Conservation (phyloP, 2,329 filamentous ascomycete genomes). For the Fusarium redolens region DNA sequence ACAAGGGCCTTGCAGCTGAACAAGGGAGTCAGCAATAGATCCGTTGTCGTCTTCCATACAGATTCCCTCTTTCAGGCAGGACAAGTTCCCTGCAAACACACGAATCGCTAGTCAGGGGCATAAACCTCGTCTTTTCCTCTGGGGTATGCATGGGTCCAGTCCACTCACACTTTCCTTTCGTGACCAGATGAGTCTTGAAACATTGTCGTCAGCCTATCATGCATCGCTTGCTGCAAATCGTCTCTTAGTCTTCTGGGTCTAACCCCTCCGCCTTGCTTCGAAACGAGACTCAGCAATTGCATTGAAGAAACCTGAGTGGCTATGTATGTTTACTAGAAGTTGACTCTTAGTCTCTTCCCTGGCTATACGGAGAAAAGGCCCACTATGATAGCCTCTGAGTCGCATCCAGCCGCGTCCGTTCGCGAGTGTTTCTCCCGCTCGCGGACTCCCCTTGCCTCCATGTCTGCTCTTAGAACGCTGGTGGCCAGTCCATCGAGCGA, state of each 20-base stretch:
- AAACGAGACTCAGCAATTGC: constrained; percentile 47
- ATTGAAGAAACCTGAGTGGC: constrained; percentile 41
- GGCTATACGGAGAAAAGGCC: constrained; percentile 36
- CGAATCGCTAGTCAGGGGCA: constrained; percentile 44
- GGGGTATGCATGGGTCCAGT: constrained; percentile 30
- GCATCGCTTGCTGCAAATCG: constrained; percentile 26
- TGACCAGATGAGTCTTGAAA: constrained; percentile 46
- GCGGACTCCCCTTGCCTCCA: constrained; percentile 19
- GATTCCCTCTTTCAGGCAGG: constrained; percentile 9
- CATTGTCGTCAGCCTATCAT: constrained; percentile 49
- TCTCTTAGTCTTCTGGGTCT: constrained; percentile 44
- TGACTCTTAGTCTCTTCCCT: constrained; percentile 45
- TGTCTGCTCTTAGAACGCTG: constrained; percentile 20
- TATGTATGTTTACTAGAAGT: constrained; percentile 19
- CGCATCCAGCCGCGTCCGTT: constrained; percentile 35
- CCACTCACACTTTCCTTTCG: constrained; percentile 41
- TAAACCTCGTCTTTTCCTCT: constrained; percentile 33
- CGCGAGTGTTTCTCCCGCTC: constrained; percentile 27
- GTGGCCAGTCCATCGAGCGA: constrained; percentile 33
- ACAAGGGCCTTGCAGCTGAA: constrained; percentile 28
- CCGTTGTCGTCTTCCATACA: constrained; percentile 8
- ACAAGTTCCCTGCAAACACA: constrained; percentile 25
- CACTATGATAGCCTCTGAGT: constrained; percentile 31
- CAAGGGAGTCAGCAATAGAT: constrained; percentile 28
- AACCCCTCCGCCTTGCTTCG: constrained; percentile 53